A percentile compares a stretch with the other conserved stretches of the same genome.
phyloP scores from a whole-genome alignment of 2,329 filamentous ascomycete species.

The Ophiostoma ips region DNA sequence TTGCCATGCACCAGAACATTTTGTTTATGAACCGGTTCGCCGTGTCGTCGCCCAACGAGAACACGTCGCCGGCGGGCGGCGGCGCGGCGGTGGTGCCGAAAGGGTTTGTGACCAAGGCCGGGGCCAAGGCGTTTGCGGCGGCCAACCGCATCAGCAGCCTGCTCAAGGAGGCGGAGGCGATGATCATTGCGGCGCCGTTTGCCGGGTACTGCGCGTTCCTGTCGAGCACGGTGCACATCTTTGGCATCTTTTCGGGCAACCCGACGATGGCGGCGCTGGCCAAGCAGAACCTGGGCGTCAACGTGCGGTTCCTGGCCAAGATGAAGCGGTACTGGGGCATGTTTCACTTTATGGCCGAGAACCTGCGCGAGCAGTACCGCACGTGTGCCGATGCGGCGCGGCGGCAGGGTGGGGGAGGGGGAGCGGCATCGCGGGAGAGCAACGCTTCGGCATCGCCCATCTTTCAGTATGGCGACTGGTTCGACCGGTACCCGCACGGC shows the following conservation, averaged over 20 bases:
- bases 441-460: conserved; percentile 51
- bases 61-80: conserved; percentile 31
- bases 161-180: conserved; percentile 64
- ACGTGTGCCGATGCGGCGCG: conserved; percentile 70
- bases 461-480: conserved; percentile 97
- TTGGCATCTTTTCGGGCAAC: conserved; percentile 81
- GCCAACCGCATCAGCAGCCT: conserved; percentile 78
- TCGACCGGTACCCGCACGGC: conserved; percentile 84
- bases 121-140: conserved; percentile 63
- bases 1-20: conserved; percentile 76
- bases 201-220: conserved; percentile 90
- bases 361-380: conserved; percentile 76
- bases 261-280: conserved; percentile 58
- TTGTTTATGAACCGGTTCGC: conserved; percentile 85
- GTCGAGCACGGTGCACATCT: conserved; percentile 86
- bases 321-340: conserved; percentile 99
- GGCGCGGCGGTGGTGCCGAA: conserved; percentile 41
- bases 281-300: conserved; percentile 73
- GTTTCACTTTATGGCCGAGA: conserved; percentile 94
- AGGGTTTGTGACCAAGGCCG: conserved; percentile 62
- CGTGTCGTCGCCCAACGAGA: conserved; percentile 52
- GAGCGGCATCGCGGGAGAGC: too few relatives aligned
- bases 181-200: conserved; percentile 79
- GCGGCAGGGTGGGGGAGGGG: too few relatives aligned
- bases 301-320: conserved; percentile 78